Conservation (phyloP, 1,284 basidiomycete genomes). For the Baeospora myosura region DNA sequence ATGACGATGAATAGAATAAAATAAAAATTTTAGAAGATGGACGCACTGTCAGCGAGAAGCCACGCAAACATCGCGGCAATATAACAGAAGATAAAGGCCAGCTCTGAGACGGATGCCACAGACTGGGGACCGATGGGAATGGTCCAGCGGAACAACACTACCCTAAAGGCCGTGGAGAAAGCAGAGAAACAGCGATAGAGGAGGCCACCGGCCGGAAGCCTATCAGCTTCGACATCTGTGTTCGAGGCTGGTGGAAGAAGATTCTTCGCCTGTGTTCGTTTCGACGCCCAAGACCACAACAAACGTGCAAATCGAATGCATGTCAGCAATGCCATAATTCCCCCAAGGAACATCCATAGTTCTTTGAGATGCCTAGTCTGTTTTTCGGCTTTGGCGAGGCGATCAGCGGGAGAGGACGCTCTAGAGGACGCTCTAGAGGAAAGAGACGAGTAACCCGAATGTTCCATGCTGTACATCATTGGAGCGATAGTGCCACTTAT, state of each 20-base stretch:
- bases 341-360: constrained; percentile 30
- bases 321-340: constrained; percentile 32
- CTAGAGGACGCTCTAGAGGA: neutral
- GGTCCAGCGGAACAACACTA: constrained; percentile 34
- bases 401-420: neutral
- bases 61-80: constrained; percentile 33
- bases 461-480: too few species aligned
- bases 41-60: constrained; percentile 38
- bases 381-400: constrained; percentile 17
- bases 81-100: constrained; percentile 36
- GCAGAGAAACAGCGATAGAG: constrained; percentile 27
- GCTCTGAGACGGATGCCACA: constrained; percentile 31
- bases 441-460: too few species aligned
- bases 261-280: constrained; percentile 11
- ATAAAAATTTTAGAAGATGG: too few species aligned
- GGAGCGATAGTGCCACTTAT: too few species aligned
- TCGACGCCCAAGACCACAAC: neutral
- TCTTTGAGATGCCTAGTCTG: constrained; percentile 23
- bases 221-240: constrained; percentile 2
- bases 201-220: constrained; percentile 16
- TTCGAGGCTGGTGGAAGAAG: constrained; percentile 9
- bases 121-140: constrained; percentile 32
- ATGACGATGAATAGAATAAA: too few species aligned
- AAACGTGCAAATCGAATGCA: constrained; percentile 24
- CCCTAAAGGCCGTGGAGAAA: constrained; percentile 30